phyloP scores from a whole-genome alignment of 257 asterid genomes.

The Ballota nigra region DNA sequence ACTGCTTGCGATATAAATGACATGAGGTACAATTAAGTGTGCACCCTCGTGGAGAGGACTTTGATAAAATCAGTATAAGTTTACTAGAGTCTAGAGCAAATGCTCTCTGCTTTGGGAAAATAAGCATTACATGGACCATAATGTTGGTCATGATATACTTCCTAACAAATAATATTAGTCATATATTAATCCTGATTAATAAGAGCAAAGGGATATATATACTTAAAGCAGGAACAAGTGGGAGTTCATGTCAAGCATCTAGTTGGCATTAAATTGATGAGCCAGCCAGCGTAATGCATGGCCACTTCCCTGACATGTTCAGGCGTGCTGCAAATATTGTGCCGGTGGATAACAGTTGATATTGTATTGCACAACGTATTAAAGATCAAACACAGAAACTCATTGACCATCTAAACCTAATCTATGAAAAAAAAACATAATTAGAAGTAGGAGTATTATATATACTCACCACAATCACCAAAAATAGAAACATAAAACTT shows the following conservation, averaged over 20 bases:
- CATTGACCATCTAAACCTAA: not conserved
- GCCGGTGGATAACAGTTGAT: not conserved
- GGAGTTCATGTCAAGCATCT: not conserved
- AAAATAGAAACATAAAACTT: slow-evolving; percentile 33
- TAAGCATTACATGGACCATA: not conserved
- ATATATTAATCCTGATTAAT: not conserved
- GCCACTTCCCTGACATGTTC: not conserved
- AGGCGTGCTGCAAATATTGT: not conserved
- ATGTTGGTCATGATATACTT: not conserved
- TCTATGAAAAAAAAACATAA: not conserved
- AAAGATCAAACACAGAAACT: not conserved
- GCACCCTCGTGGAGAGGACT: not conserved
- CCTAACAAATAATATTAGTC: not conserved
- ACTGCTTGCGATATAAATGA: not conserved
- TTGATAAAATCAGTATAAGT: not conserved
- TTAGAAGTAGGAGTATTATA: not conserved
- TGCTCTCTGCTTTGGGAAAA: not conserved
- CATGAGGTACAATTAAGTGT: not conserved
- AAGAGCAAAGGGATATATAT: not conserved
- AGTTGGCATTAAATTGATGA: not conserved
- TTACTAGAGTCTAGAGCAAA: not conserved
- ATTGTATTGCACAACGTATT: not conserved
- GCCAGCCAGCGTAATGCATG: not conserved
- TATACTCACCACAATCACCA: not conserved
- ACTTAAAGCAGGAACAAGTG: not conserved